phyloP scores from a whole-genome alignment of 768 basidiomycete genomes.

The Jaapia argillacea region DNA sequence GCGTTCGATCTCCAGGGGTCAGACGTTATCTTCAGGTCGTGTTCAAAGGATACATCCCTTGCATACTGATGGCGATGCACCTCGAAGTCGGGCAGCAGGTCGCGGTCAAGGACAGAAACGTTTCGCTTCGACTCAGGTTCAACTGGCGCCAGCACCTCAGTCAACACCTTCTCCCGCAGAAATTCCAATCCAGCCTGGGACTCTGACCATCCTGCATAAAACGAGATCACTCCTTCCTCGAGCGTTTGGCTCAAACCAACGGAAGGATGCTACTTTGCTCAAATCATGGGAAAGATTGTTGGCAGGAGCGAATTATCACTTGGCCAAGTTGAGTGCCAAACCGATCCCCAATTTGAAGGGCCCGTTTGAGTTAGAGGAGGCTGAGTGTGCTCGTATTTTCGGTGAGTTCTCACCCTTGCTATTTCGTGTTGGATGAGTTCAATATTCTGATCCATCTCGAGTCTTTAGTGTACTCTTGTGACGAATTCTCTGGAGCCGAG shows the following conservation, averaged over 20 bases:
- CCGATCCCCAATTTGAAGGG: too few species aligned
- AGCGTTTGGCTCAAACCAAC: conserved; percentile 21
- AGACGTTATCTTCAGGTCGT: too few species aligned
- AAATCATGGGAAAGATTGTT: conserved; percentile 39
- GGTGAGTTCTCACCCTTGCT: conserved; percentile 26
- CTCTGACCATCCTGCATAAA: conserved; percentile 41
- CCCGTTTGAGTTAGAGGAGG: too few species aligned
- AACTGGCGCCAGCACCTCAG: too few species aligned
- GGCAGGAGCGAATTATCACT: conserved; percentile 19
- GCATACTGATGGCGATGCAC: too few species aligned
- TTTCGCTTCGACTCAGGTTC: too few species aligned
- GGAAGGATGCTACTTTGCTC: conserved; percentile 18
- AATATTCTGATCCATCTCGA: conserved; percentile 2
- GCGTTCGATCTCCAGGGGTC: too few species aligned
- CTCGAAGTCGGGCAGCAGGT: too few species aligned
- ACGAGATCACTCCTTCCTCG: conserved; percentile 35
- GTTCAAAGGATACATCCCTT: too few species aligned
- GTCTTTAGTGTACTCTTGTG: conserved; percentile 51
- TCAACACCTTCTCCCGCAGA: too few species aligned
- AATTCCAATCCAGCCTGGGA: too few species aligned
- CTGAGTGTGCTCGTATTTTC: conserved; percentile 32
- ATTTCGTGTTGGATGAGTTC: background rate
- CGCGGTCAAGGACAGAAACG: too few species aligned
- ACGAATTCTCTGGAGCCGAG: conserved; percentile 40
- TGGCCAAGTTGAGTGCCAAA: conserved; percentile 21